Base-by-base conservation (phyloP, 345 rosid species). In the Eucalyptus erythrocorys region DNA sequence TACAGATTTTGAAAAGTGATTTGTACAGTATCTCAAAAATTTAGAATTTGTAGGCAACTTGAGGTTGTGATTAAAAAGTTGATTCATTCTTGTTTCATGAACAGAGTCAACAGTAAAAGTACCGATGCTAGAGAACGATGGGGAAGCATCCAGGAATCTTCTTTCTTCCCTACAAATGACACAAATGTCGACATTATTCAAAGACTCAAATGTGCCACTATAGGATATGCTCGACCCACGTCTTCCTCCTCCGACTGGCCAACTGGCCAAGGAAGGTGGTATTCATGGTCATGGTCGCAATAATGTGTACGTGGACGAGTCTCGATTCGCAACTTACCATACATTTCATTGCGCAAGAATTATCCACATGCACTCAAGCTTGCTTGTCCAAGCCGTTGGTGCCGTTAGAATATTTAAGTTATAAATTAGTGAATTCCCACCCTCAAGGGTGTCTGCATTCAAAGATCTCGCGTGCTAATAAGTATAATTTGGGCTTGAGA, bases 321-420 rank as follows among this genome's bases (percentile, higher is more conserved):
- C 92, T 95, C 13, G 93, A 93, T 22, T 86, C 89, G 24, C 59
- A 94, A 79, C 98, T 94, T 15, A 79, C 85, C 42, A 94, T 95
- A 95, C 92, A 91, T 42, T 90, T 88, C 9, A 91, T 94, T 42
- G 94, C 94, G 19, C 98, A 93, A 91, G 94, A 94, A 87, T 66
- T 94, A 53, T 92, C 95, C 10, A 91, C 94, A 17, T 66, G 89
- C 85, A 88, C 93, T 16, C 93, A 88, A 90, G 89, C 92, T n/a
- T 90, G 17, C 88, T 57, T 92, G 45, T 14, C 89, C 8, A 89
- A 91, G 59, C 90, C 93, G 6, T 47, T 93, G 87, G 87, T 32
- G 30, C 30, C 15, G 80, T 93, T 53, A 53, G 59, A 53, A 53
- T 53, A 53, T 53, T 0, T 21, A 3, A 53, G 2, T 53, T 1